Percentiles rank a stretch among this genome's conserved stretches.
These are phyloP conservation scores for Aspergillus brasiliensis DNA, from an alignment of 2,329 filamentous ascomycete species.

Conservation along the genomic window DNA sequence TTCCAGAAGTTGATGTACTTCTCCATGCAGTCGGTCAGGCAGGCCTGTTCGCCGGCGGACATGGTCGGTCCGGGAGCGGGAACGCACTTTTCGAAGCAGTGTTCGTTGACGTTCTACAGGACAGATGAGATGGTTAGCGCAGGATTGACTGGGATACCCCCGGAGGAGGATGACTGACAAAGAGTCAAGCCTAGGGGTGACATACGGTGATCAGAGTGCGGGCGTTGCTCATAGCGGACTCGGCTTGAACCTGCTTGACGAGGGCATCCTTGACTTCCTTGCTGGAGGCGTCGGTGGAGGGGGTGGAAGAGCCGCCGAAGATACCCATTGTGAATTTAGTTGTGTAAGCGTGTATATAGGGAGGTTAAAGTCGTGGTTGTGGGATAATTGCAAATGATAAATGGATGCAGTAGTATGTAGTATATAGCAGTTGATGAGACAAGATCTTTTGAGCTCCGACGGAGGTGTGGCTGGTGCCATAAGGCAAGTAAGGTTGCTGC, in stretches of 20 bases:
- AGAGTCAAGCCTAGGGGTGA: too few relatives aligned
- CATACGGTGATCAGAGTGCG: slow-evolving; percentile 69
- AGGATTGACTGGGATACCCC: not conserved
- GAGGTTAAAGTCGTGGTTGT: not conserved
- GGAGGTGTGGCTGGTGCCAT: slow-evolving; percentile 20
- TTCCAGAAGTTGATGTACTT: slow-evolving; percentile 86
- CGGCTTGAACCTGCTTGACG: slow-evolving; percentile 65
- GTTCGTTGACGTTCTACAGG: slow-evolving; percentile 73
- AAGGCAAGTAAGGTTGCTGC: slow-evolving; percentile 6
- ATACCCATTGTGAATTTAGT: slow-evolving; percentile 35
- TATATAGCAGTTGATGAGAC: not conserved
- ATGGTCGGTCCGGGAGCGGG: slow-evolving; percentile 67
- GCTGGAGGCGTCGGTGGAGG: slow-evolving; percentile 26
- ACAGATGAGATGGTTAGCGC: not conserved
- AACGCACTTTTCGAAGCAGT: slow-evolving; percentile 78
- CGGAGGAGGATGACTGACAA: not conserved
- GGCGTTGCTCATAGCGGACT: slow-evolving; percentile 69
- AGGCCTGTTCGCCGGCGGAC: slow-evolving; percentile 68
- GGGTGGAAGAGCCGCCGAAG: slow-evolving; percentile 40
- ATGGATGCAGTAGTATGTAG: too few relatives aligned
- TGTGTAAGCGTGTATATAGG: not conserved
- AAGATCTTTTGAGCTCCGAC: slow-evolving; percentile 12
- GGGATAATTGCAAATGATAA: not conserved
- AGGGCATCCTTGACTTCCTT: slow-evolving; percentile 55
- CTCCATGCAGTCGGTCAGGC: slow-evolving; percentile 76